Evolutionary conservation across 106 monocot genomes (phyloP), one percentile per base, ranked within the genome.

Genomic region (Chionographis japonica): DNA sequence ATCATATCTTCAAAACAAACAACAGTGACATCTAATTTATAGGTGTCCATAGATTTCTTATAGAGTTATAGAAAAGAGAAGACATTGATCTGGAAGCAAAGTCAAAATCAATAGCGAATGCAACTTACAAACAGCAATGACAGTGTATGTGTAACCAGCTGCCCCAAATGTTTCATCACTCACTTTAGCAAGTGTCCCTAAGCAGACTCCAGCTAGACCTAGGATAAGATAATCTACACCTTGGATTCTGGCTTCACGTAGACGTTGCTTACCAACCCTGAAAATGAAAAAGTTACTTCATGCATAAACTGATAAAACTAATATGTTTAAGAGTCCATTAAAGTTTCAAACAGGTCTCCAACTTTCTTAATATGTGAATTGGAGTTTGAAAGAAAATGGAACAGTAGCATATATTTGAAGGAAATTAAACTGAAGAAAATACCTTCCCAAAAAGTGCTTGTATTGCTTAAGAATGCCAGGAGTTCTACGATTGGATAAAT

Each of bases 121-220:
- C 40, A 55, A 84, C 91, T 84, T 91, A 91, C 91, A 91, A 65
- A 91, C 91, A 65, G 91, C 91, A 72, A 91, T 91, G 46, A 91
- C 80, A 37, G 91, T 87, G 79, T 87, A 91, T 60, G 87, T 87
- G 72, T 87, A 91, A 66, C 91, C 84, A 65, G 68, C 60, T 3
- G 76, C 74, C 14, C 91, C 91, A 62, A 91, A 87, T 66, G 81
- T 74, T 63, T 87, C 91, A 66, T 91, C 91, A 14, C 65, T 87
- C 63, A 87, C 71, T 87, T 91, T 91, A 49, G 87, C 87, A 72
- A 87, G 77, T 55, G 79, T 87, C 12, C 87, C 91, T 61, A 91
- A 72, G 75, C 91, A 91, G 58, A 85, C 74, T 61, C 91, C 91
- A 67, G 91, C 91, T 56, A 91, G 82, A 38, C 87, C 82, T 50